Conservation (phyloP, 345 rosid species). For the Brassica cretica region DNA sequence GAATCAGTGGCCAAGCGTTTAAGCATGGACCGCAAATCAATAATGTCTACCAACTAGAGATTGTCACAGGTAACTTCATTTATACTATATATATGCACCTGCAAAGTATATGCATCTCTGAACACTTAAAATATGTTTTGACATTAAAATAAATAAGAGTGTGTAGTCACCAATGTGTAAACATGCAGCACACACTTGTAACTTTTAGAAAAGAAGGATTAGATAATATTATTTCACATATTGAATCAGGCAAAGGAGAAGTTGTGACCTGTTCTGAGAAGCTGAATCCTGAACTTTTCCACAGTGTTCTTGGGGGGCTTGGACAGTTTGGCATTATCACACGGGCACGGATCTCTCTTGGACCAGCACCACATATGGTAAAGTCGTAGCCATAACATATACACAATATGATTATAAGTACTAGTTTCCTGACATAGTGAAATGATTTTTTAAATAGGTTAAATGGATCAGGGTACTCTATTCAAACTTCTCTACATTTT, state of each 20-base stretch:
- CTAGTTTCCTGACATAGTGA: constrained; percentile 23
- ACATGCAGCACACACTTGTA: constrained; percentile 26
- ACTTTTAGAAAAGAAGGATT: constrained; percentile 2
- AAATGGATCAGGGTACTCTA: constrained; percentile 92
- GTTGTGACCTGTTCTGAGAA: constrained; percentile 73
- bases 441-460: constrained; percentile 53
- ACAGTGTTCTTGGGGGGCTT: constrained; percentile 91
- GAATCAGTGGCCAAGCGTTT: constrained; percentile 96
- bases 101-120: neutral
- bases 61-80: constrained; percentile 69
- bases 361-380: constrained; percentile 73
- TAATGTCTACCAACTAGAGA: constrained; percentile 80
- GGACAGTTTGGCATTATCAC: constrained; percentile 98
- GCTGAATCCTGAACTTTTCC: constrained; percentile 76
- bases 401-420: constrained; percentile 3
- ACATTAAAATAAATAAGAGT: neutral
- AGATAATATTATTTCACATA: constrained; percentile 9
- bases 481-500: constrained; percentile 74
- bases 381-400: neutral
- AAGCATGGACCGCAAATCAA: constrained; percentile 84
- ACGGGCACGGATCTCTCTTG: constrained; percentile 72
- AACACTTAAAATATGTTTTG: neutral
- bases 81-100: constrained; percentile 6
- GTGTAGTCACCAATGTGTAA: constrained; percentile 1
- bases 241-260: constrained; percentile 80